Base-by-base conservation (phyloP, 2,329 filamentous ascomycete genomes). In the Simplicillium aogashimaense region DNA sequence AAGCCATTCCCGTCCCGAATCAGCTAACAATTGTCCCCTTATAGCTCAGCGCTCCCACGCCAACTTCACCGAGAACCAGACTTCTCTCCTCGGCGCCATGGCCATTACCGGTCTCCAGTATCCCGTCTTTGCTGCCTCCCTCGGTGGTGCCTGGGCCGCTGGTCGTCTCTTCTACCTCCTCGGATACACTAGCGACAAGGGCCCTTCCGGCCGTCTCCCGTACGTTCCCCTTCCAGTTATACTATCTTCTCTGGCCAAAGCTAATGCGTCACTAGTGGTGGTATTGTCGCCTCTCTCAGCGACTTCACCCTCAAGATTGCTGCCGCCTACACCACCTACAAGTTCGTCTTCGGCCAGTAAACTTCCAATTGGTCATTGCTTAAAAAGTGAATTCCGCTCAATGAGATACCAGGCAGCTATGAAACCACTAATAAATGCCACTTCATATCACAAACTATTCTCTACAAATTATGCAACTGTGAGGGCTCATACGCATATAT, bases 21-120 rank as follows among this genome's bases (percentile, higher is more conserved):
- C 13, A n/a, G 15, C 4, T 35, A 38, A 8, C 16, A 28, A 29
- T 4, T 25, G 9, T 34, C n/a, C 25, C 38, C 37, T 16, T 25
- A 29, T 41, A 72, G 69, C 73, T 39, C 76, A 81, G 52, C 72
- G 75, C 36, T 70, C 76, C 9, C 79, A 83, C 55, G 60, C 65
- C 50, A 81, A 83, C 65, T 83, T 69, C 8, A 67, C 66, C 48
- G 79, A 83, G 65, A 79, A 76, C 59, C 63, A 74, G 29, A 60
- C 69, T 8, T 63, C 74, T 3, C 65, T 74, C 53, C 51, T 81
- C 10, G 64, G 60, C 16, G 59, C 66, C 17, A 60, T 81, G 10
- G 55, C 79, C 44, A 65, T 83, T 49, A 60, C 73, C 9, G 78
- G 79, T 28, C 53, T 81, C 17, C 55, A 58, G 30, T 78, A 65